These are phyloP conservation scores for Phycomyces nitens DNA, from an alignment of 192 early-diverging fungal species.

Conservation along the genomic window DNA sequence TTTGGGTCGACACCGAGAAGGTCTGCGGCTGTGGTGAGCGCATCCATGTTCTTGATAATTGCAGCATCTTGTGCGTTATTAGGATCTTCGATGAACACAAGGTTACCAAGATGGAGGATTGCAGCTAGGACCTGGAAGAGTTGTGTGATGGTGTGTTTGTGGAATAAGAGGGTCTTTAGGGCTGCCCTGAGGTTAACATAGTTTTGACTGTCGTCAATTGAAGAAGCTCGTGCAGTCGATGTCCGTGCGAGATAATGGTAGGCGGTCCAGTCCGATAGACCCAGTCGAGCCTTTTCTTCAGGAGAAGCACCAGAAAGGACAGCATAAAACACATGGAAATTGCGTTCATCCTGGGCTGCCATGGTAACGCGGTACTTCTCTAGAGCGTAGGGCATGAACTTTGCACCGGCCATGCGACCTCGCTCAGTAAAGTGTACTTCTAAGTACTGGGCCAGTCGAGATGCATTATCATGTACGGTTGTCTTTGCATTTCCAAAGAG, in stretches of 20 bases:
- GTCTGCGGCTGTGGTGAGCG: slow-evolving; percentile 67
- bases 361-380: slow-evolving; percentile 78
- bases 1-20: slow-evolving; percentile 78
- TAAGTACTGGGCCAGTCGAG: slow-evolving; percentile 73
- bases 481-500: slow-evolving; percentile 86
- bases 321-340: slow-evolving; percentile 95
- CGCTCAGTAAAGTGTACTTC: slow-evolving; percentile 90
- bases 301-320: slow-evolving; percentile 76
- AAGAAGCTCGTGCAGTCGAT: slow-evolving; percentile 31
- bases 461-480: slow-evolving; percentile 71
- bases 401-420: slow-evolving; percentile 82
- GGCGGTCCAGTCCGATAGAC: slow-evolving; percentile 62
- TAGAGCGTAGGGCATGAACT: slow-evolving; percentile 82
- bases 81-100: slow-evolving; percentile 70
- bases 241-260: slow-evolving; percentile 56
- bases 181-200: slow-evolving; percentile 69
- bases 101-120: slow-evolving; percentile 85
- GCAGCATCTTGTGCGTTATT: slow-evolving; percentile 74
- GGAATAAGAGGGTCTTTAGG: slow-evolving; percentile 82
- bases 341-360: slow-evolving; percentile 65
- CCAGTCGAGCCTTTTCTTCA: slow-evolving; percentile 76
- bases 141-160: slow-evolving; percentile 71
- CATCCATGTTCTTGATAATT: slow-evolving; percentile 72
- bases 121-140: slow-evolving; percentile 83
- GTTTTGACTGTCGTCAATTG: slow-evolving; percentile 56